These are phyloP conservation scores for Rhizopogon vulgaris DNA, from an alignment of 768 basidiomycete species.

Conservation along the genomic window DNA sequence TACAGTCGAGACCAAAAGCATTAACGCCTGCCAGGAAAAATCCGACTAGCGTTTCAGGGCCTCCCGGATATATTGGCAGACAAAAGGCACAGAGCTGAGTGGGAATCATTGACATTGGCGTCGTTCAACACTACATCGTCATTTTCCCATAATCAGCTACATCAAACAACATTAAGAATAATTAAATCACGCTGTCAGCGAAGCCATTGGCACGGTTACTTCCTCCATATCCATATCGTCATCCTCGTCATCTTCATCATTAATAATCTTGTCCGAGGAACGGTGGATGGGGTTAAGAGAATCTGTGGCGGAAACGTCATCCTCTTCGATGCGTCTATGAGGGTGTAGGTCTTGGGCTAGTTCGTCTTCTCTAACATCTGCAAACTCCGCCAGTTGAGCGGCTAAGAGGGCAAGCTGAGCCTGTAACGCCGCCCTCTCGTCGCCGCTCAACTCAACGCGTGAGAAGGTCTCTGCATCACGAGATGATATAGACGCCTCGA, in stretches of 20 bases:
- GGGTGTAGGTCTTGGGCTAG: conserved; percentile 21
- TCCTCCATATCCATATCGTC: conserved; percentile 25
- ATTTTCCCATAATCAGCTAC: background rate
- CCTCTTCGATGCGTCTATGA: background rate
- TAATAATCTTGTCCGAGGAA: background rate
- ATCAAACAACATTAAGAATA: background rate
- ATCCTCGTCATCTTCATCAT: conserved; percentile 8
- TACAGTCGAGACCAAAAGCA: background rate
- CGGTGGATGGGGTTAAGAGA: background rate
- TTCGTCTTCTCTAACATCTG: conserved; percentile 33
- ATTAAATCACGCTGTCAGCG: conserved; percentile 14
- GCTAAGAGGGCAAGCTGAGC: conserved; percentile 69
- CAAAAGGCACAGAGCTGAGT: background rate
- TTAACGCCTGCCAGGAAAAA: background rate
- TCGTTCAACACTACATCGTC: background rate
- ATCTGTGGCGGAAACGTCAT: background rate
- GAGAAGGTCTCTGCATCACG: conserved; percentile 3
- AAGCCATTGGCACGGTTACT: conserved; percentile 12
- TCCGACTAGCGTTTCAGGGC: background rate
- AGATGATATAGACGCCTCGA: background rate
- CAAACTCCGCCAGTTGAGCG: conserved; percentile 65
- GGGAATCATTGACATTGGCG: background rate
- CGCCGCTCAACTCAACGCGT: conserved; percentile 27
- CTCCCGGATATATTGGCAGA: background rate
- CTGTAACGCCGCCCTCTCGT: conserved; percentile 61